A percentile compares a stretch with the other conserved stretches of the same genome.
Evolutionary conservation across 2,329 filamentous ascomycete species (phyloP).

Genomic region (Pseudogymnoascus sp.): DNA sequence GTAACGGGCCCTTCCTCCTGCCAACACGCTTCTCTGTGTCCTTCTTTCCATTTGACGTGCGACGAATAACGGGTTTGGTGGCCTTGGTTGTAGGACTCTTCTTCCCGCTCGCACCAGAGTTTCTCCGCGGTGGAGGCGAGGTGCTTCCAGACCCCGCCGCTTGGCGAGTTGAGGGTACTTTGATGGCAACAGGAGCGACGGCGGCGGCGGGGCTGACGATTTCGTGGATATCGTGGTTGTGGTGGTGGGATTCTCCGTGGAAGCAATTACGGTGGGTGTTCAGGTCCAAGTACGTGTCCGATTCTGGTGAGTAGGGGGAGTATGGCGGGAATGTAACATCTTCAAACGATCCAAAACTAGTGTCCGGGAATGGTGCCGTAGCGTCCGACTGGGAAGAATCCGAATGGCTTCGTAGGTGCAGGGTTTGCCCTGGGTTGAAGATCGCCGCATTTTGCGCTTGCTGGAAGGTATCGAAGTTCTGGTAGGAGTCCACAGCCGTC

Average conservation of each 20-base stretch:
- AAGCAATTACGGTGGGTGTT: slow-evolving; percentile 51
- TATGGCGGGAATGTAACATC: slow-evolving; percentile 61
- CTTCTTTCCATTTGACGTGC: slow-evolving; percentile 65
- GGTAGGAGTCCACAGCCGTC: slow-evolving; percentile 66
- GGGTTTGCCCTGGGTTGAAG: slow-evolving; percentile 84
- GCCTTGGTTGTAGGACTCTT: slow-evolving; percentile 58
- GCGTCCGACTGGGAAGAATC: slow-evolving; percentile 75
- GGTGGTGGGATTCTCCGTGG: slow-evolving; percentile 46
- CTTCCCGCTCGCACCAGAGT: slow-evolving; percentile 59
- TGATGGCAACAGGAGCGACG: slow-evolving; percentile 62
- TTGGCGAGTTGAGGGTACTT: slow-evolving; percentile 51
- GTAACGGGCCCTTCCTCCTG: slow-evolving; percentile 77
- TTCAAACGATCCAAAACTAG: slow-evolving; percentile 71
- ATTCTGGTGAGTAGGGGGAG: slow-evolving; percentile 75
- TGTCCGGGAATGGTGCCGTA: slow-evolving; percentile 45
- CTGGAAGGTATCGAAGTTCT: slow-evolving; percentile 60
- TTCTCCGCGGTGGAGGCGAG: slow-evolving; percentile 59
- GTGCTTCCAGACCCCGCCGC: slow-evolving; percentile 55
- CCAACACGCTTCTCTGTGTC: slow-evolving; percentile 91
- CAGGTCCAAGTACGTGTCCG: slow-evolving; percentile 63
- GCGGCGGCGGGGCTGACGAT: slow-evolving; percentile 61
- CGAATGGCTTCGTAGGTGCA: slow-evolving; percentile 80
- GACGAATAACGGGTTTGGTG: slow-evolving; percentile 74
- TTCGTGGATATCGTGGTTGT: slow-evolving; percentile 40
- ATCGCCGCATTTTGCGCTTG: slow-evolving; percentile 56